phyloP scores from a whole-genome alignment of 805 yeast species.

The Deakozyma indianensis region DNA sequence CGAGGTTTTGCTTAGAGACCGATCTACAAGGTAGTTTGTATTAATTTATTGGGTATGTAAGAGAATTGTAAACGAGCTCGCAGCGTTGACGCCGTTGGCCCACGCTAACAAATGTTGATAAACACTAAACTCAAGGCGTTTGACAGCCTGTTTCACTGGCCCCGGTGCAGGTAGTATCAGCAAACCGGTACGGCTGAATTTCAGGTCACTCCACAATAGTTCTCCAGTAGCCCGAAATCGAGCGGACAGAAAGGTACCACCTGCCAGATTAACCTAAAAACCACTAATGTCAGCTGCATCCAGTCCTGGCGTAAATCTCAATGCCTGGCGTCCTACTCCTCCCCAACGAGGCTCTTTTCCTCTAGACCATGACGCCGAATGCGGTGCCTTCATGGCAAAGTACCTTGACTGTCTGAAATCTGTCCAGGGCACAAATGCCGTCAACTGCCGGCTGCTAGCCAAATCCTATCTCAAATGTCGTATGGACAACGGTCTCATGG shows the following conservation, averaged over 20 bases:
- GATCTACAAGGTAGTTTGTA: background rate
- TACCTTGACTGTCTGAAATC: constrained; percentile 68
- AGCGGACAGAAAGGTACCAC: no score
- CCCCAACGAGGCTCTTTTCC: constrained; percentile 97
- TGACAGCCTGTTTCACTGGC: no score
- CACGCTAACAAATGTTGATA: no score
- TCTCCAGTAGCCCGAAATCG: no score
- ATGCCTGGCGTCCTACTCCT: constrained; percentile 50
- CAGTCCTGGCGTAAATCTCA: constrained; percentile 16
- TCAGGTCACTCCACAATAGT: background rate
- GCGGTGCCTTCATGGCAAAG: constrained; percentile 56
- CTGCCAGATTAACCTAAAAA: no score
- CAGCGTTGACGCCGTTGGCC: no score
- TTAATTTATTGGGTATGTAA: background rate
- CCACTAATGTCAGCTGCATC: constrained; percentile 22
- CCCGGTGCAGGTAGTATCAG: background rate
- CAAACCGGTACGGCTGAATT: background rate
- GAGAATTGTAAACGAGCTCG: no score
- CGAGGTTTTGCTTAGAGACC: no score
- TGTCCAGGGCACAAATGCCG: constrained; percentile 72
- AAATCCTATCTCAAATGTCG: constrained; percentile 72
- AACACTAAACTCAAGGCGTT: no score
- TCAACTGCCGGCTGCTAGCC: constrained; percentile 79
- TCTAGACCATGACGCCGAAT: constrained; percentile 76
- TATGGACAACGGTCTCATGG: constrained; percentile 68